Evolutionary conservation across 2,329 filamentous ascomycete genomes (phyloP), one percentile per base, ranked within the genome.

Genomic region (Aspergillus uvarum): DNA sequence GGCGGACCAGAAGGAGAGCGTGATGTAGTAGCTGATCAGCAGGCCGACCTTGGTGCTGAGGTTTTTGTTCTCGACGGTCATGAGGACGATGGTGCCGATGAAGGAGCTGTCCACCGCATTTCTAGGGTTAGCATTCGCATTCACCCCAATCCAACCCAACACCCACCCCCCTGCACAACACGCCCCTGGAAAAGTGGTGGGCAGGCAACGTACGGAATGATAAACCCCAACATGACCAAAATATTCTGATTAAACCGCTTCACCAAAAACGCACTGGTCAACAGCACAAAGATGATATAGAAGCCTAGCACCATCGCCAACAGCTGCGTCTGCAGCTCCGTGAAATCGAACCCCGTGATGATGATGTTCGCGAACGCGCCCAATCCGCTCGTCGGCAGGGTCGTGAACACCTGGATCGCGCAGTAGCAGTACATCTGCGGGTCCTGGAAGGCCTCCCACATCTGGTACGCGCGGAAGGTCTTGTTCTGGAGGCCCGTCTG

Each of bases 291-390:
- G 62, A 92, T 90, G 66, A 92, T 91, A 65, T 89, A 89, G 44
- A 84, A 85, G 5, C 89, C 89, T 0, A 91, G 79, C 0, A 91
- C 89, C 87, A 92, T 76, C 44, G 88, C 84, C 24, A 93, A 77
- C 1, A 93, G 78, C 74, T 92, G 89, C 0, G 89, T 91, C 73
- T 92, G 77, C 6, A 91, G 79, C 0, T 79, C 77, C 0, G 77
- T 81, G 68, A 92, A 93, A 0, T 87, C 77, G 60, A 92, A 87
- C n/a, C 81, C 80, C 58, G 82, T 84, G 74, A 92, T 90, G 67
- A 93, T 88, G 66, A 92, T 88, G 63, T 88, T 88, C 56, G 88
- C 86, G 70, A 91, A 92, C 0, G 86, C 86, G 6, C 89, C 89
- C 0, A 92, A 82, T 0, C 89, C 89, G 21, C 84, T 87, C 0